phyloP scores from a whole-genome alignment of 768 basidiomycete genomes.

The Podaxis sp. region DNA sequence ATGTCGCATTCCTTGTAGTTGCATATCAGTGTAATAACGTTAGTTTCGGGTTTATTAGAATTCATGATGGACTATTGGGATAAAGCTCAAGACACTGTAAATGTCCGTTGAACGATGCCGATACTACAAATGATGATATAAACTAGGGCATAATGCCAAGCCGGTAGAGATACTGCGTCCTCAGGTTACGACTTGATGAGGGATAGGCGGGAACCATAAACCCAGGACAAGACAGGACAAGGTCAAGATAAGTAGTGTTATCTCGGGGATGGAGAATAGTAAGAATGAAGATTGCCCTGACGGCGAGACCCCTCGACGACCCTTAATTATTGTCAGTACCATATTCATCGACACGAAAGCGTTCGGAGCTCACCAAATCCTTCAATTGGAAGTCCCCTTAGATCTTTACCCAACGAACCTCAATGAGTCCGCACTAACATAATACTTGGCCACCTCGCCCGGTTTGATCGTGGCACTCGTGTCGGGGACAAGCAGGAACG shows the following conservation, averaged over 20 bases:
- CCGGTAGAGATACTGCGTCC: no score
- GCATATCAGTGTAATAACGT: slow-evolving; percentile 6
- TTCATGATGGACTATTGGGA: no score
- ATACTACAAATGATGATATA: no score
- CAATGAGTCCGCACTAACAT: slow-evolving; percentile 74
- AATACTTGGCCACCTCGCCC: slow-evolving; percentile 81
- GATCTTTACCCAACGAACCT: slow-evolving; percentile 72
- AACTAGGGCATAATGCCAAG: no score
- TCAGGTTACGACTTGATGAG: no score
- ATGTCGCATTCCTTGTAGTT: background rate
- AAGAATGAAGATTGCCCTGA: background rate
- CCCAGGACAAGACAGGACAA: no score
- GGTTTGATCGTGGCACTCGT: slow-evolving; percentile 60
- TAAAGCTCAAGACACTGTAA: background rate
- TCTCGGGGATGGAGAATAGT: background rate
- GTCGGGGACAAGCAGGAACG: slow-evolving; percentile 83
- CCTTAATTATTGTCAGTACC: background rate
- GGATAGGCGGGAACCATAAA: no score
- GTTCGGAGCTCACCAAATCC: background rate
- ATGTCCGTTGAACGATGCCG: no score
- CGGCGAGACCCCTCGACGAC: background rate
- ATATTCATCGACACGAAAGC: background rate
- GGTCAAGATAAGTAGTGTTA: no score
- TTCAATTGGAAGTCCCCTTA: background rate
- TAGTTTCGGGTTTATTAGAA: background rate